Percentiles rank a stretch among this genome's conserved stretches.
These are phyloP conservation scores for Rhododendron griersonianum DNA, from an alignment of 148 eudicot species.

Conservation along the genomic window DNA sequence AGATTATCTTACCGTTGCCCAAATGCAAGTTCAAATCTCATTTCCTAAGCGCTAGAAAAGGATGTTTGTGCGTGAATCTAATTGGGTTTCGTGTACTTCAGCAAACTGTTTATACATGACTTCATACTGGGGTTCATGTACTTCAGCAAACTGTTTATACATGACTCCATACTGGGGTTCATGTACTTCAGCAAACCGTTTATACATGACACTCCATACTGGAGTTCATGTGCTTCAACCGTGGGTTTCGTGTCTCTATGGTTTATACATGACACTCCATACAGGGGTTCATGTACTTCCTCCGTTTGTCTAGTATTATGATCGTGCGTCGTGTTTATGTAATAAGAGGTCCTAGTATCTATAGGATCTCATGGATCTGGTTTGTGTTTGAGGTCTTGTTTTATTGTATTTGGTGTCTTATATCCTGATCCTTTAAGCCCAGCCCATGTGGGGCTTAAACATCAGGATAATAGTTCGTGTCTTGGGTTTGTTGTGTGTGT, in stretches of 20 bases:
- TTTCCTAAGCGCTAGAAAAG: neutral
- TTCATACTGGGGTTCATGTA: neutral
- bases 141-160: neutral
- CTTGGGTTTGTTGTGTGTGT: neutral
- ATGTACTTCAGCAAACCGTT: too few species aligned
- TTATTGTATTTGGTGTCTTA: neutral
- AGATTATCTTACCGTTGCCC: neutral
- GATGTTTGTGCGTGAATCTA: conserved; percentile 6
- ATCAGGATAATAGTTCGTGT: neutral
- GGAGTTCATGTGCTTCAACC: neutral
- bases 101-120: neutral
- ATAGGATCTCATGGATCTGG: neutral
- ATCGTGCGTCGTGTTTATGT: neutral
- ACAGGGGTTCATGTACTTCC: neutral
- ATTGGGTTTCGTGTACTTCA: neutral
- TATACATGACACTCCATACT: neutral
- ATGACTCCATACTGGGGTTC: too few species aligned
- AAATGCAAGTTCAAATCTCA: neutral
- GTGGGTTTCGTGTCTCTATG: neutral
- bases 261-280: neutral
- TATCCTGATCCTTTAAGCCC: neutral
- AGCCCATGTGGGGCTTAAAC: neutral
- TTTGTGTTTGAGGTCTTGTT: neutral
- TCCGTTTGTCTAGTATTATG: neutral
- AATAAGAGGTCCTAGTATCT: neutral